Evolutionary conservation across 331 rosid genomes (phyloP).

Genomic region (Acacia pycnantha): DNA sequence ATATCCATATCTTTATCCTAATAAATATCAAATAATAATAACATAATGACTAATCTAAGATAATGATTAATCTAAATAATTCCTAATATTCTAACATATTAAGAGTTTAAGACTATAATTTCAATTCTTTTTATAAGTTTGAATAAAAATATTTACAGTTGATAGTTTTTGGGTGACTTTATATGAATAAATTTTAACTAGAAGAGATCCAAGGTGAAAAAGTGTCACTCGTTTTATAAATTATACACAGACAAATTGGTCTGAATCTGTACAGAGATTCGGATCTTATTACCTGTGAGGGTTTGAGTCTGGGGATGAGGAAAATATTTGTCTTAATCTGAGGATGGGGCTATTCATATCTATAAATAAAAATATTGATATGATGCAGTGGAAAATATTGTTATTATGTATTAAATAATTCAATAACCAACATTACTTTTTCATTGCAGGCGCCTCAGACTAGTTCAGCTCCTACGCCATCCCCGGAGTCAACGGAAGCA

Average conservation of each 20-base stretch:
- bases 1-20: too few species aligned
- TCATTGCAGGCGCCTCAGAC: slow-evolving; percentile 46
- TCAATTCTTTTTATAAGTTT: not conserved
- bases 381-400: not conserved
- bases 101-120: not conserved
- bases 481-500: not conserved
- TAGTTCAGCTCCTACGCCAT: slow-evolving; percentile 45
- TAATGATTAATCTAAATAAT: too few species aligned
- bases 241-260: not conserved
- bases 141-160: not conserved
- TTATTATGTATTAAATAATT: not conserved
- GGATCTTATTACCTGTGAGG: not conserved
- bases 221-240: not conserved
- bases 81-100: too few species aligned
- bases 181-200: not conserved
- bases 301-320: not conserved
- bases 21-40: too few species aligned
- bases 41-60: too few species aligned
- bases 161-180: not conserved
- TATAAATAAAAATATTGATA: not conserved
- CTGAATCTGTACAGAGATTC: not conserved
- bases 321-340: not conserved
- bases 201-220: not conserved
- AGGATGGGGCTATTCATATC: not conserved
- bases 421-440: not conserved